Evolutionary conservation across 2,329 filamentous ascomycete species (phyloP).

Genomic region (Colletotrichum sp.): DNA sequence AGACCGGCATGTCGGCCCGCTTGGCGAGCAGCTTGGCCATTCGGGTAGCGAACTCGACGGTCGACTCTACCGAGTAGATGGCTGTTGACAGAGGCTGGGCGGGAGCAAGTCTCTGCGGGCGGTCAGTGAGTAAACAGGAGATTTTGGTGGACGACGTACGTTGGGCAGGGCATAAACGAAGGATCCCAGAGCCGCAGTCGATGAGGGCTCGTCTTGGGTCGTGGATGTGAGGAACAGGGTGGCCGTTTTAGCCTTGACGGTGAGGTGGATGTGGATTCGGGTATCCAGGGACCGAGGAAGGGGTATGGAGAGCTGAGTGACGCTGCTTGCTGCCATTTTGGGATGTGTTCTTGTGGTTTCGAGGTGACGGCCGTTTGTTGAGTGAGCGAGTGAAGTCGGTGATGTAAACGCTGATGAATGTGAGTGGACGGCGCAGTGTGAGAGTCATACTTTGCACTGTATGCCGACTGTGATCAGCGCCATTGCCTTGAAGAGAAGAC

Average conservation of each 20-base stretch:
- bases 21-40: slow-evolving; percentile 84
- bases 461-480: neutral
- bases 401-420: neutral
- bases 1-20: slow-evolving; percentile 75
- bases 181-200: slow-evolving; percentile 72
- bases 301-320: slow-evolving; percentile 58
- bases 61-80: slow-evolving; percentile 76
- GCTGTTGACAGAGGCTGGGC: slow-evolving; percentile 75
- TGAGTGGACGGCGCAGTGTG: neutral
- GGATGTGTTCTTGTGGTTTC: neutral
- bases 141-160: slow-evolving; percentile 53
- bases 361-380: neutral
- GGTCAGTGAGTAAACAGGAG: neutral
- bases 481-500: neutral
- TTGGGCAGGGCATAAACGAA: slow-evolving; percentile 95
- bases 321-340: slow-evolving; percentile 18
- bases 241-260: slow-evolving; percentile 60
- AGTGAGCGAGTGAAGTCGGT: neutral
- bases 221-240: slow-evolving; percentile 67
- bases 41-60: slow-evolving; percentile 84
- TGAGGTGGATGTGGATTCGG: slow-evolving; percentile 64
- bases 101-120: slow-evolving; percentile 53
- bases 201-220: slow-evolving; percentile 53
- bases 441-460: neutral
- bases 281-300: slow-evolving; percentile 65